A percentile compares a stretch with the other conserved stretches of the same genome.
Conservation (phyloP, 2,329 filamentous ascomycete genomes). For the Fonsecaea nubica region DNA sequence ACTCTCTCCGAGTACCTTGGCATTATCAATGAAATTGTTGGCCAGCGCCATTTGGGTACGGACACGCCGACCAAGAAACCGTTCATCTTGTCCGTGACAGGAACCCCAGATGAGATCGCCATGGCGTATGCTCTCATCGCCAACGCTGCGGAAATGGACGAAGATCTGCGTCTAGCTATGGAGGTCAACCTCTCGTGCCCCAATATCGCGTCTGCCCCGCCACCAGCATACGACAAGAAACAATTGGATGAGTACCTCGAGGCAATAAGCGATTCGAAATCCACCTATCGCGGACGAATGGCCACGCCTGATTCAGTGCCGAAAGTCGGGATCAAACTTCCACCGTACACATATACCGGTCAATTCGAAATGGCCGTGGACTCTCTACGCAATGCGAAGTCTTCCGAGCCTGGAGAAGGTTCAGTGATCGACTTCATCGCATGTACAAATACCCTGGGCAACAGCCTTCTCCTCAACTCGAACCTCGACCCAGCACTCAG, state of each 20-base stretch:
- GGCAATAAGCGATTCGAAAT: conserved; percentile 50
- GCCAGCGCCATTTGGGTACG: conserved; percentile 39
- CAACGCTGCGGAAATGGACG: conserved; percentile 48
- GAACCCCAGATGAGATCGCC: conserved; percentile 63
- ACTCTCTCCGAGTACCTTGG: conserved; percentile 65
- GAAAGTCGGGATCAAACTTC: conserved; percentile 72
- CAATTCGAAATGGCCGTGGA: conserved; percentile 66
- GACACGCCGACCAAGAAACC: conserved; percentile 54
- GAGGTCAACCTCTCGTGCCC: conserved; percentile 82
- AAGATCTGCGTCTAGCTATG: conserved; percentile 64
- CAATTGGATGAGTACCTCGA: conserved; percentile 63
- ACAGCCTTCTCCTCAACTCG: conserved; percentile 64
- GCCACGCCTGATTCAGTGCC: conserved; percentile 49
- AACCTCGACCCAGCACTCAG: conserved; percentile 50
- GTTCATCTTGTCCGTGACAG: conserved; percentile 72
- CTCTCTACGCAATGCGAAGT: conserved; percentile 52
- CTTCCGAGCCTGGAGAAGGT: conserved; percentile 35
- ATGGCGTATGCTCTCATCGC: conserved; percentile 62
- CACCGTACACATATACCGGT: conserved; percentile 74
- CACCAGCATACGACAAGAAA: conserved; percentile 69
- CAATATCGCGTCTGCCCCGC: conserved; percentile 72
- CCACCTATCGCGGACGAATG: conserved; percentile 37
- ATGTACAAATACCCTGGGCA: conserved; percentile 75
- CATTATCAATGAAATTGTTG: conserved; percentile 59
- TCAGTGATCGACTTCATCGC: conserved; percentile 65